Evolutionary conservation across 2,329 filamentous ascomycete species (phyloP), one percentile per base, ranked within the genome.

Genomic region (Massarina eburnea): DNA sequence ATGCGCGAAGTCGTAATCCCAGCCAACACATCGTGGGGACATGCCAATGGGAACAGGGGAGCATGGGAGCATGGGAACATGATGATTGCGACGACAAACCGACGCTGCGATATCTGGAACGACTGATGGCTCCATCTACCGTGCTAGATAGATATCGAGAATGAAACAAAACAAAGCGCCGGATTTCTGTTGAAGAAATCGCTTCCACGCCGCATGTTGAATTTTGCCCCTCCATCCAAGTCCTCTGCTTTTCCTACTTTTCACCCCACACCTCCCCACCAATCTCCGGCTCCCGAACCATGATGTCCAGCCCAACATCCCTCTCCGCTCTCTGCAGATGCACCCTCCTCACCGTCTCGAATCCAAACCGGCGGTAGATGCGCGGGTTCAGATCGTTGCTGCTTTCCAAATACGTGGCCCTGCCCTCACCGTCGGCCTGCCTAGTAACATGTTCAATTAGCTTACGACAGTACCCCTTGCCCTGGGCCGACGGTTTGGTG

Each of bases 291-390:
- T 91, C 86, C 49, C 88, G 79, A 41, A 92, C 85, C 89, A 95
- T 95, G 71, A 91, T 86, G 63, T 88, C 86, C 67, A 92, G 73
- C 46, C 76, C 76, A 39, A 91, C 79, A 21, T 85, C 80, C 51
- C 57, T 58, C 48, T 78, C 74, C 8, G 76, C 81, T 39, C 84
- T 74, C 61, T 78, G 73, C 58, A 91, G 73, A 62, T 79, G 76
- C 55, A 92, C 80, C 58, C 83, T 79, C 59, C 79, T 79, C 62
- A 77, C 78, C 55, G 80, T 68, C 64, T 83, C 79, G 67, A 92
- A 95, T 22, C 88, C 88, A 68, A 89, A 84, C 68, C 84, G 86
- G 54, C 79, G 73, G 68, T 94, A 95, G 68, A 91, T 89, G 26
- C 72, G 68, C 52, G 83, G 80, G 67, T 92, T 94, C 51, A 73